Evolutionary conservation across 331 rosid genomes (phyloP), one percentile per base, ranked within the genome.

Genomic region (Arachis monticola): DNA sequence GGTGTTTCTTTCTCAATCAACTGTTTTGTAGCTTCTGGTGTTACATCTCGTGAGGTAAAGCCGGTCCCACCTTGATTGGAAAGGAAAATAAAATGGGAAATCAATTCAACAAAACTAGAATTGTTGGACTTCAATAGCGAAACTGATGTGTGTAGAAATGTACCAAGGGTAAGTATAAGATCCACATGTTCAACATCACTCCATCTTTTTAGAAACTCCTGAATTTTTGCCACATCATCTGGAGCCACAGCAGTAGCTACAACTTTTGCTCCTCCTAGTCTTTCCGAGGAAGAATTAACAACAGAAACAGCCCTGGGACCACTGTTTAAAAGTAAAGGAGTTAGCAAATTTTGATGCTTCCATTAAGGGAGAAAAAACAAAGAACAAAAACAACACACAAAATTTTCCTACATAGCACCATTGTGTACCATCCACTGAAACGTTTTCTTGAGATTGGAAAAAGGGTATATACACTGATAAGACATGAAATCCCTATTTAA

Each of bases 231-330:
- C 67, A 88, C 89, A 68, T 94, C 83, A 71, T 94, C 97, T 14
- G 96, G 89, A 55, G 87, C 97, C 70, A 85, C 91, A 73, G 88
- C 85, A 48, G 95, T 88, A 60, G 88, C 88, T 61, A 83, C 92
- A 68, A 93, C 89, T 80, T 67, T 84, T 6, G 90, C 97, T 71
- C 98, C 98, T 78, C 97, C 98, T 77, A 93, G 79, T 73, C 77
- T 89, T 77, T 85, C 96, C 31, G 98, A 87, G 30, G 92, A 91
- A 51, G 95, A 86, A 83, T 85, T 85, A 47, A 93, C 76, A 66
- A 88, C 91, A 64, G 98, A 91, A 81, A 93, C 90, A 64, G 96
- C 98, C 86, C 95, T 83, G 60, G 98, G 98, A 79, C 97, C 97
- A 70, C 98, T 91, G 89, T 78, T 57, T 63, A 64, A 60, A 78